Conservation (phyloP, 352 stramenopile genomes). For the Phytophthora pseudosyringae region DNA sequence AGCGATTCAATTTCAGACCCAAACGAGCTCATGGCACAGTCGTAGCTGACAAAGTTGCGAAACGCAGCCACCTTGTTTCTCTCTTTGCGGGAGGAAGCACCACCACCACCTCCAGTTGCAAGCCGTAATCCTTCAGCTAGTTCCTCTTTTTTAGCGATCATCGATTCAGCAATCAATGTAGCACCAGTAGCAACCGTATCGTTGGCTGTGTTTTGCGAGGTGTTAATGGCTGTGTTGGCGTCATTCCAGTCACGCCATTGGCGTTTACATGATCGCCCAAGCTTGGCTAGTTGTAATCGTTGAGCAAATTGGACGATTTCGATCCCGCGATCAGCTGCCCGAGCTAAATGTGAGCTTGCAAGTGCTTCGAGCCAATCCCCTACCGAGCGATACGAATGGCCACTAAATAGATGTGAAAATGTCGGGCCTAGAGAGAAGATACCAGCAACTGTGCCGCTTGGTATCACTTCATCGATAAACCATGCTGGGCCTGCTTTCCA, state of each 20-base stretch:
- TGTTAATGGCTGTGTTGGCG: slow-evolving; percentile 3
- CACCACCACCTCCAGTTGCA: slow-evolving; percentile 13
- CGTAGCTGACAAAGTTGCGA: slow-evolving; percentile 57
- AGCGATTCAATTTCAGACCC: slow-evolving; percentile 67
- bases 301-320: slow-evolving; percentile 56
- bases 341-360: slow-evolving; percentile 60
- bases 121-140: slow-evolving; percentile 41
- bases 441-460: slow-evolving; percentile 45
- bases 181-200: slow-evolving; percentile 20
- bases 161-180: slow-evolving; percentile 33
- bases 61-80: slow-evolving; percentile 50
- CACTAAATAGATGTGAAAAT: slow-evolving; percentile 69
- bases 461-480: slow-evolving; percentile 69
- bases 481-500: slow-evolving; percentile 73
- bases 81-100: slow-evolving; percentile 36
- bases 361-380: slow-evolving; percentile 77
- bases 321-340: slow-evolving; percentile 61
- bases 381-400: slow-evolving; percentile 66
- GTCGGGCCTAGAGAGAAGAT: slow-evolving; percentile 77
- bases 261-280: slow-evolving; percentile 51
- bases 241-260: slow-evolving; percentile 49
- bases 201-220: slow-evolving; percentile 16
- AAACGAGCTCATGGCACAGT: slow-evolving; percentile 68
- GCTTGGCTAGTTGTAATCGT: slow-evolving; percentile 52
- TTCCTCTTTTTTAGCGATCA: slow-evolving; percentile 54